Evolutionary conservation across 805 yeast species (phyloP).

Genomic region (Metschnikowia picachoensis): DNA sequence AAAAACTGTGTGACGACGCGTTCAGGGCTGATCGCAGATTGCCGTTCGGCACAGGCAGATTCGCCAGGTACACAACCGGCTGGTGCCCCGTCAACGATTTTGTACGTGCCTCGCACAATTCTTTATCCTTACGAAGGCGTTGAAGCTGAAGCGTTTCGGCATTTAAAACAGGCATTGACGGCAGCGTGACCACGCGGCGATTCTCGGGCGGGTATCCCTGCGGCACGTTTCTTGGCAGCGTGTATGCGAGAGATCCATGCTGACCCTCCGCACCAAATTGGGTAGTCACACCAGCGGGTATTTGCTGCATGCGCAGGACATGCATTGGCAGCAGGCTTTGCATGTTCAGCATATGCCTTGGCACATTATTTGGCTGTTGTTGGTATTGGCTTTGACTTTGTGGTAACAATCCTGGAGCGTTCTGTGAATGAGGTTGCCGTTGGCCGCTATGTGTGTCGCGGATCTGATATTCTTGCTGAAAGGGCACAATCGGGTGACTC

Average conservation of each 20-base stretch:
- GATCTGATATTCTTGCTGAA: not conserved
- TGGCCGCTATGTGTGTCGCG: not conserved
- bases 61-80: not conserved
- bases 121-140: constrained; percentile 9
- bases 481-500: not conserved
- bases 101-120: constrained; percentile 8
- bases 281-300: too few relatives aligned
- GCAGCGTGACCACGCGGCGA: constrained; percentile 16
- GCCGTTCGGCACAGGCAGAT: constrained; percentile 1
- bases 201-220: constrained; percentile 4
- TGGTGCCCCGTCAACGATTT: constrained; percentile 11
- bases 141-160: constrained; percentile 8
- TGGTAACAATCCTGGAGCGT: not conserved
- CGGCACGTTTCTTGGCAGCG: not conserved
- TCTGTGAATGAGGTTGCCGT: not conserved
- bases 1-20: constrained; percentile 22
- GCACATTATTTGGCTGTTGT: not conserved
- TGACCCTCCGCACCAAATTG: not conserved
- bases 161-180: constrained; percentile 8
- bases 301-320: too few relatives aligned
- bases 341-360: not conserved
- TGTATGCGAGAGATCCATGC: not conserved
- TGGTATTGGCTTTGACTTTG: not conserved
- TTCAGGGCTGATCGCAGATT: constrained; percentile 26
- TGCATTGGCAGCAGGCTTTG: too few relatives aligned